Conservation (phyloP, 2,329 filamentous ascomycete species). For the Fusarium proliferatum region DNA sequence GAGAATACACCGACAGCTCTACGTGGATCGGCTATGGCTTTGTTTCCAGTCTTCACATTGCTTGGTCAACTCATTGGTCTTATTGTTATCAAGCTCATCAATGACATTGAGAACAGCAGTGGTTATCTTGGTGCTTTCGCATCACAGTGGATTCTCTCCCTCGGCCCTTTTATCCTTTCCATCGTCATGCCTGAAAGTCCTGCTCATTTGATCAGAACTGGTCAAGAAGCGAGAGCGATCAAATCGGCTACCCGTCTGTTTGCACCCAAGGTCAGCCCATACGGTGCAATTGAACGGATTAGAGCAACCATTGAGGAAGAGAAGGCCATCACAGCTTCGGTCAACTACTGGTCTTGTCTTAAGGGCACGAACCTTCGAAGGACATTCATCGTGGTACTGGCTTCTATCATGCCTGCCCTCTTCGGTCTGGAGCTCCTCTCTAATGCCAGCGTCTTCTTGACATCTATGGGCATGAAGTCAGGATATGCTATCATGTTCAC, state of each 20-base stretch:
- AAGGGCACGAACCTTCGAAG: constrained; percentile 53
- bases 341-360: constrained; percentile 56
- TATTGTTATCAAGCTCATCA: constrained; percentile 40
- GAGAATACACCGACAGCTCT: constrained; percentile 45
- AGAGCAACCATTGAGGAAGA: constrained; percentile 55
- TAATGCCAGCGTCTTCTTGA: constrained; percentile 53
- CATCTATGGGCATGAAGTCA: constrained; percentile 47
- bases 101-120: constrained; percentile 19
- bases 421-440: constrained; percentile 58
- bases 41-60: constrained; percentile 44
- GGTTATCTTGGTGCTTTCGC: constrained; percentile 44
- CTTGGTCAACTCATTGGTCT: constrained; percentile 44
- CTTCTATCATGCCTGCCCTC: constrained; percentile 53
- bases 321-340: constrained; percentile 41
- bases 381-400: constrained; percentile 53
- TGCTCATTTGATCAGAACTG: constrained; percentile 35
- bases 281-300: constrained; percentile 30
- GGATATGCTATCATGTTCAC: constrained; percentile 55
- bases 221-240: constrained; percentile 28
- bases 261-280: constrained; percentile 30
- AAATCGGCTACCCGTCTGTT: constrained; percentile 34
- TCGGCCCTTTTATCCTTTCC: constrained; percentile 38
- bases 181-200: constrained; percentile 46
- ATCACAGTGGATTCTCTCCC: constrained; percentile 40
- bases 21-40: constrained; percentile 44